Conservation (phyloP, 148 eudicot species). For the Persicaria tinctoria region DNA sequence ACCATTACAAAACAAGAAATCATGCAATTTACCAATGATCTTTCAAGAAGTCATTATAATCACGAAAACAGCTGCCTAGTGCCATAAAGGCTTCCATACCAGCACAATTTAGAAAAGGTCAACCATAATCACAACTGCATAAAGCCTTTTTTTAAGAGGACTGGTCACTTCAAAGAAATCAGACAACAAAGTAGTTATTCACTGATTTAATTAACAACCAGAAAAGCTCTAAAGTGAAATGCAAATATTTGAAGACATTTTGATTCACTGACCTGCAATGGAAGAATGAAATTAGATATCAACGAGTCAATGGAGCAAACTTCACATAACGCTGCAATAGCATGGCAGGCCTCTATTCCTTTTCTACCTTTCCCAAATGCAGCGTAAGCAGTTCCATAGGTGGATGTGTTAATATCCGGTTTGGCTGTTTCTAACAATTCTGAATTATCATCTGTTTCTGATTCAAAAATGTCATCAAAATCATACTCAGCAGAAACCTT, state of each 20-base stretch:
- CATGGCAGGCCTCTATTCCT: slow-evolving; percentile 93
- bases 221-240: not conserved
- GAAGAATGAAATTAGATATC: slow-evolving; percentile 95
- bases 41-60: not conserved
- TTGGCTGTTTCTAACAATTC: slow-evolving; percentile 7
- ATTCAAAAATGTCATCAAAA: slow-evolving; percentile 31
- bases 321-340: slow-evolving; percentile 91
- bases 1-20: not conserved
- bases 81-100: not conserved
- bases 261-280: slow-evolving; percentile 63
- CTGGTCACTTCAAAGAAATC: not conserved
- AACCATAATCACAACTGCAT: not conserved
- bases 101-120: not conserved
- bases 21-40: not conserved
- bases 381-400: slow-evolving; percentile 78
- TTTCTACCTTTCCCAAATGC: slow-evolving; percentile 72
- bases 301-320: slow-evolving; percentile 88
- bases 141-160: not conserved
- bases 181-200: not conserved
- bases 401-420: slow-evolving; percentile 33
- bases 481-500: slow-evolving; percentile 84
- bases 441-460: slow-evolving; percentile 17
- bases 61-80: not conserved
- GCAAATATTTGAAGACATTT: slow-evolving; percentile 1
- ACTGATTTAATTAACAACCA: too few relatives aligned